These are phyloP conservation scores for Gymnopilus junonius DNA, from an alignment of 768 basidiomycete species.

Conservation along the genomic window DNA sequence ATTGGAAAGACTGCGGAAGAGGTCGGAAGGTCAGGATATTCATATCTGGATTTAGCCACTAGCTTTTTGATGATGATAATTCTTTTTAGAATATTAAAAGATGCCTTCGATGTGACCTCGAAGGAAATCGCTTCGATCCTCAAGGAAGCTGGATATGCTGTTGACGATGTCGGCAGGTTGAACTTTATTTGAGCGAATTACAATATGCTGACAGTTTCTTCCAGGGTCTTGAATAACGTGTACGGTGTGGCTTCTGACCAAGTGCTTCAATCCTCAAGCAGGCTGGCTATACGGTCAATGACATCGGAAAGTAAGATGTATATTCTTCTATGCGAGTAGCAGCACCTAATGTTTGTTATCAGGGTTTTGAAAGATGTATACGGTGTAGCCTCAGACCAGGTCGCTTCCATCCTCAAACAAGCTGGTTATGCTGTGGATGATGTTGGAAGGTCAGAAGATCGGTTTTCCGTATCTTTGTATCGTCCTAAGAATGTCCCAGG, in stretches of 20 bases:
- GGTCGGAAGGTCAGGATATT: background rate
- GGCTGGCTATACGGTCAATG: background rate
- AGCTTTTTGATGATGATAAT: background rate
- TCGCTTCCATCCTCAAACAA: background rate
- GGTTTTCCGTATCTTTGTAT: background rate
- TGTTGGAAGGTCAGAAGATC: background rate
- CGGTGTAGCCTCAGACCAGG: background rate
- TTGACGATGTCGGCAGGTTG: background rate
- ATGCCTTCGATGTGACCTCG: background rate
- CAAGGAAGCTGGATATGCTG: background rate
- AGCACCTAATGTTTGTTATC: too few species aligned
- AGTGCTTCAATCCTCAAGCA: background rate
- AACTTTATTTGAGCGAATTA: background rate
- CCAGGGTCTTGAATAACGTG: background rate
- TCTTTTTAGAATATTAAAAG: background rate
- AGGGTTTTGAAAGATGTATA: background rate
- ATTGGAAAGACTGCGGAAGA: background rate
- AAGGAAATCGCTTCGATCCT: background rate
- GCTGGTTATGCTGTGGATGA: background rate
- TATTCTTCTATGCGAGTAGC: too few species aligned
- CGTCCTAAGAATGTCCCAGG: background rate
- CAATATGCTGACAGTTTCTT: background rate
- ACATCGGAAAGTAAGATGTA: background rate
- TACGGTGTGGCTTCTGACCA: background rate
- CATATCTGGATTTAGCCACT: too few species aligned